Percentiles rank a stretch among this genome's conserved stretches.
phyloP scores from a whole-genome alignment of 208 protist genomes.

The Wallacemonas sp. region DNA sequence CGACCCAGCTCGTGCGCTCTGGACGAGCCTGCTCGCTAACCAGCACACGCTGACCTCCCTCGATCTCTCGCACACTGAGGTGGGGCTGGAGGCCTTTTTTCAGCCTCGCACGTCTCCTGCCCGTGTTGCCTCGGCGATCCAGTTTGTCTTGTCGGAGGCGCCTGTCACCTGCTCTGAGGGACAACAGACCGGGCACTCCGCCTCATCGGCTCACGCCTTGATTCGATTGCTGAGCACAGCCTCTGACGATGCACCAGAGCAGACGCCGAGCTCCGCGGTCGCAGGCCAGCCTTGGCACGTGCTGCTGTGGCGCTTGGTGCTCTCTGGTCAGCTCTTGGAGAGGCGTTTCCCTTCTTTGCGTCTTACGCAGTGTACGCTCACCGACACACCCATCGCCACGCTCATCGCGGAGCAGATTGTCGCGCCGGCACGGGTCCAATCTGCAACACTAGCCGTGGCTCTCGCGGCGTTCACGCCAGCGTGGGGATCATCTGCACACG shows the following conservation, averaged over 20 bases:
- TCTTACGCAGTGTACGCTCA: conserved; percentile 14
- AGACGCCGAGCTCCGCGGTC: too few species aligned
- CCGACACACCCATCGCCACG: conserved; percentile 7
- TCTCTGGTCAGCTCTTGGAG: conserved; percentile 14
- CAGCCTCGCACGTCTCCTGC: not conserved
- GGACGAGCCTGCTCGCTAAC: not conserved
- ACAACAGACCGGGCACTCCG: too few species aligned
- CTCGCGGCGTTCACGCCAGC: not conserved
- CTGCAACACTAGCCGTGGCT: not conserved
- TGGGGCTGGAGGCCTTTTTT: conserved; percentile 1
- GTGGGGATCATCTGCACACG: too few species aligned
- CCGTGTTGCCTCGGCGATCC: not conserved
- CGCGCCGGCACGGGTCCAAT: not conserved
- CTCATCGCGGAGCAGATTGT: conserved; percentile 3
- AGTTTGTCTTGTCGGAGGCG: not conserved
- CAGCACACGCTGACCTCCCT: not conserved
- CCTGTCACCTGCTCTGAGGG: too few species aligned
- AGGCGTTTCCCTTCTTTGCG: not conserved
- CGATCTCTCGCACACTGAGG: not conserved
- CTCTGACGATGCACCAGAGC: not conserved
- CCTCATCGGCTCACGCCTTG: too few species aligned
- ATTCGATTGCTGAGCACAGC: not conserved
- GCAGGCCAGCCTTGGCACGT: not conserved
- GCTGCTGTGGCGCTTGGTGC: not conserved
- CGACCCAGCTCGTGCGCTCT: not conserved